phyloP scores from a whole-genome alignment of 2,329 filamentous ascomycete species.

The Neopestalotiopsis clavispora region DNA sequence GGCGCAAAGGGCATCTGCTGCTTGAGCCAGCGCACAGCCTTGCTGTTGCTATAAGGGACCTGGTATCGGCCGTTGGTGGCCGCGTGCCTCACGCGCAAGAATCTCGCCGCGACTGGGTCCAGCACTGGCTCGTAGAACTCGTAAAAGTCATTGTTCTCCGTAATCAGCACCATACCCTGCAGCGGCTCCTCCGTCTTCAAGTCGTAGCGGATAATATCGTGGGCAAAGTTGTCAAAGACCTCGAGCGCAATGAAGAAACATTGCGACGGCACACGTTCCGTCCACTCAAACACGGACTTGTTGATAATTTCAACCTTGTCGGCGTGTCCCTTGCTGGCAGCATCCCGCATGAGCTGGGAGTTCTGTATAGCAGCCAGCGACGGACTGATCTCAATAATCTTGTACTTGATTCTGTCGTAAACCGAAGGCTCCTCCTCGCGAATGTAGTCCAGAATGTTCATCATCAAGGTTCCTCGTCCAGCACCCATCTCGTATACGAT shows the following conservation, averaged over 20 bases:
- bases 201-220: conserved; percentile 94
- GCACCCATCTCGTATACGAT: conserved; percentile 99
- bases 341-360: conserved; percentile 68
- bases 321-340: conserved; percentile 74
- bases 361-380: conserved; percentile 80
- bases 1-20: conserved; percentile 70
- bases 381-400: conserved; percentile 93
- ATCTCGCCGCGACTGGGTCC: conserved; percentile 83
- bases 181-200: conserved; percentile 78
- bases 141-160: conserved; percentile 85
- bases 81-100: conserved; percentile 81
- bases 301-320: conserved; percentile 95
- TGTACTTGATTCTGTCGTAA: conserved; percentile 91
- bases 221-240: conserved; percentile 98
- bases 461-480: conserved; percentile 95
- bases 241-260: conserved; percentile 99
- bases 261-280: conserved; percentile 82
- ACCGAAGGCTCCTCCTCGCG: conserved; percentile 87
- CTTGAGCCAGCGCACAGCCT: conserved; percentile 64
- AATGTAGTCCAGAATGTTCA: conserved; percentile 97
- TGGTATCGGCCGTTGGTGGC: conserved; percentile 70
- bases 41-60: conserved; percentile 61
- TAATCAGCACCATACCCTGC: conserved; percentile 88
- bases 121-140: conserved; percentile 87
- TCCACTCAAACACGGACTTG: conserved; percentile 93